Evolutionary conservation across 1,284 basidiomycete species (phyloP).

Genomic region (Paramarasmius palmivorus): DNA sequence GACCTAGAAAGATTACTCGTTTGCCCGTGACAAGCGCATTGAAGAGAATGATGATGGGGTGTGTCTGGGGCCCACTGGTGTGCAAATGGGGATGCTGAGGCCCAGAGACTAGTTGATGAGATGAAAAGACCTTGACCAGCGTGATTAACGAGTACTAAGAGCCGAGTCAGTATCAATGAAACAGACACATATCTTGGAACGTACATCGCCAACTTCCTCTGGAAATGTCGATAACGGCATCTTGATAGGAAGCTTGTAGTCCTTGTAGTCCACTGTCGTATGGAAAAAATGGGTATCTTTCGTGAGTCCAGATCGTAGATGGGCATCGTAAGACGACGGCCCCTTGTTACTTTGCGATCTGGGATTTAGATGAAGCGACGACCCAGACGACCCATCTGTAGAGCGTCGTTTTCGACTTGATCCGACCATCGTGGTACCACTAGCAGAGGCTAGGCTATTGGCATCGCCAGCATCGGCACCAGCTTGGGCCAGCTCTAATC

Average conservation of each 20-base stretch:
- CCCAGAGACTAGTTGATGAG: conserved; percentile 64
- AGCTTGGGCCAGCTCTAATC: conserved; percentile 38
- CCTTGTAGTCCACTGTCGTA: conserved; percentile 79
- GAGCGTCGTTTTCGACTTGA: conserved; percentile 57
- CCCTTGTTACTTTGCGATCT: conserved; percentile 7
- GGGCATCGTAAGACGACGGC: conserved; percentile 11
- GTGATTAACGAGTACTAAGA: conserved; percentile 89
- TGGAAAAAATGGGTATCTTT: conserved; percentile 95
- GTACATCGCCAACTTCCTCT: conserved; percentile 94
- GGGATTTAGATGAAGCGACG: conserved; percentile 45
- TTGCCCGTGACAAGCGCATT: conserved; percentile 94
- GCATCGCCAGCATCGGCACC: conserved; percentile 33
- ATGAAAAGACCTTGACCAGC: conserved; percentile 87
- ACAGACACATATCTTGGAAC: conserved; percentile 12
- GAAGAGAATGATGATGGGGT: conserved; percentile 92
- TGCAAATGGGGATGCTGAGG: conserved; percentile 92
- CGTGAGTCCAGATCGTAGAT: conserved; percentile 49
- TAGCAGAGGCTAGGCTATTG: conserved; percentile 35
- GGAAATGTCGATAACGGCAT: conserved; percentile 85
- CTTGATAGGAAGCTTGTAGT: conserved; percentile 81
- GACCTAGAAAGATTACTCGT: conserved; percentile 91
- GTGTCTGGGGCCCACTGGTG: conserved; percentile 87
- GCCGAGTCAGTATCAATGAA: conserved; percentile 17
- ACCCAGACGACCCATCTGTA: conserved; percentile 70
- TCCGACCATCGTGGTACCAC: conserved; percentile 35